phyloP scores from a whole-genome alignment of 805 yeast genomes.

The Barnettozyma botsteinii region DNA sequence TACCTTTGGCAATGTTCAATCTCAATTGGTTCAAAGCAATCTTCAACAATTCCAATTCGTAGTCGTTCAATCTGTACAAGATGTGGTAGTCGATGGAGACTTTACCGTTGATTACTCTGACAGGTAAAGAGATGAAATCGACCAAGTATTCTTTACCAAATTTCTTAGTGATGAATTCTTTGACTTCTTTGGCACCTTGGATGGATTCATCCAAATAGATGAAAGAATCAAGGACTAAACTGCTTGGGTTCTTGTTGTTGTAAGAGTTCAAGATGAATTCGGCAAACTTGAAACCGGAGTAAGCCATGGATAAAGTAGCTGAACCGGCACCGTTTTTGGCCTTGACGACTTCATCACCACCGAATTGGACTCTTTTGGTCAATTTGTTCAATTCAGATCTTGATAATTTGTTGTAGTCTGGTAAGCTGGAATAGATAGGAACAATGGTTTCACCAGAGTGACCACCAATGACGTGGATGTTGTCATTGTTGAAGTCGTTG shows the following conservation, averaged over 20 bases:
- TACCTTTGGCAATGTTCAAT: constrained; percentile 56
- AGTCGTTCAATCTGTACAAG: constrained; percentile 40
- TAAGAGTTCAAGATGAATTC: constrained; percentile 26
- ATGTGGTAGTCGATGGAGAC: constrained; percentile 48
- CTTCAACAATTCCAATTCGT: constrained; percentile 50
- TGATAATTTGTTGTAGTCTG: constrained; percentile 16
- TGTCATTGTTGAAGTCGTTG: constrained; percentile 36
- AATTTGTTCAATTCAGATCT: constrained; percentile 34
- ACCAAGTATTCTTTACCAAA: constrained; percentile 15
- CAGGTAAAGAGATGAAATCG: constrained; percentile 59
- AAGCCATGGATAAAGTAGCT: constrained; percentile 94
- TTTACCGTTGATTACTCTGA: constrained; percentile 51
- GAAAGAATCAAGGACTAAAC: constrained; percentile 43
- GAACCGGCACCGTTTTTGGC: constrained; percentile 95
- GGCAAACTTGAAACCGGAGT: constrained; percentile 82
- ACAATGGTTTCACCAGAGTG: constrained; percentile 95
- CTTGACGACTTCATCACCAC: constrained; percentile 94
- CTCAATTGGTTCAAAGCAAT: constrained; percentile 51
- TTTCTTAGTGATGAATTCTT: constrained; percentile 17
- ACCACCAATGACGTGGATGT: constrained; percentile 77
- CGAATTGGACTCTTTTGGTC: constrained; percentile 87
- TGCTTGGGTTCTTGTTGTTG: constrained; percentile 12
- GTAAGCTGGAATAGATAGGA: constrained; percentile 46
- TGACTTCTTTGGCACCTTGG: constrained; percentile 21
- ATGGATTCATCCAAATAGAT: constrained; percentile 39